These are phyloP conservation scores for Cyberlindnera maritima DNA, from an alignment of 805 yeast species.

Conservation along the genomic window DNA sequence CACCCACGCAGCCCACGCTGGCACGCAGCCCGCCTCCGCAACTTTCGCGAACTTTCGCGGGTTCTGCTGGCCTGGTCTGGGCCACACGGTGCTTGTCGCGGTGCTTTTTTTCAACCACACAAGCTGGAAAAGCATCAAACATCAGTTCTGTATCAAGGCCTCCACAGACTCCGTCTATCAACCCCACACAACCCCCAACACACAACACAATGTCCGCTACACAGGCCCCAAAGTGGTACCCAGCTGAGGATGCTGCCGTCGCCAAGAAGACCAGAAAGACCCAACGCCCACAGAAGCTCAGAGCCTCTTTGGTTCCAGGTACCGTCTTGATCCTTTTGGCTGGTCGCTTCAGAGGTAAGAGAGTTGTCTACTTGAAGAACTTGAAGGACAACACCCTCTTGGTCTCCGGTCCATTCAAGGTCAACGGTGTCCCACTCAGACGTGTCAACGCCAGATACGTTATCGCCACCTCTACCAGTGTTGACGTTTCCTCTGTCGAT, in stretches of 20 bases:
- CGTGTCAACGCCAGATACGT: constrained; percentile 98
- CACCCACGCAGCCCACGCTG: neutral
- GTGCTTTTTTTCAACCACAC: constrained; percentile 8
- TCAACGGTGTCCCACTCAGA: constrained; percentile 99
- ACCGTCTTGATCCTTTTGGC: constrained; percentile 96
- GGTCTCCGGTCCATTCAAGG: constrained; percentile 99
- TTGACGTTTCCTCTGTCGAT: constrained; percentile 74
- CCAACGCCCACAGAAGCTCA: constrained; percentile 89
- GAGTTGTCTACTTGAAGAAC: constrained; percentile 96
- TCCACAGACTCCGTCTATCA: constrained; percentile 1
- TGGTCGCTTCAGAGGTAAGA: constrained; percentile 99
- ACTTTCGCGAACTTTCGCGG: neutral
- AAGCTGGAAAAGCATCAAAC: constrained; percentile 1
- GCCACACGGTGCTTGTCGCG: constrained; percentile 2
- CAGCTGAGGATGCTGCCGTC: constrained; percentile 85
- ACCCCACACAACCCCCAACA: neutral
- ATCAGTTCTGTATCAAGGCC: neutral
- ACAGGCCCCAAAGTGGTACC: constrained; percentile 88
- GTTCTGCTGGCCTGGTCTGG: constrained; percentile 1
- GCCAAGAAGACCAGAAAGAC: constrained; percentile 89
- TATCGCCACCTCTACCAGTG: constrained; percentile 95
- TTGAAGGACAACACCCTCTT: constrained; percentile 97
- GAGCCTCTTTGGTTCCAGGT: constrained; percentile 96
- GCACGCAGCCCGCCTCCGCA: neutral
- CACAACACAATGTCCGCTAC: constrained; percentile 16